Base-by-base conservation (phyloP, 306 rosid genomes). In the Medicago lupulina region DNA sequence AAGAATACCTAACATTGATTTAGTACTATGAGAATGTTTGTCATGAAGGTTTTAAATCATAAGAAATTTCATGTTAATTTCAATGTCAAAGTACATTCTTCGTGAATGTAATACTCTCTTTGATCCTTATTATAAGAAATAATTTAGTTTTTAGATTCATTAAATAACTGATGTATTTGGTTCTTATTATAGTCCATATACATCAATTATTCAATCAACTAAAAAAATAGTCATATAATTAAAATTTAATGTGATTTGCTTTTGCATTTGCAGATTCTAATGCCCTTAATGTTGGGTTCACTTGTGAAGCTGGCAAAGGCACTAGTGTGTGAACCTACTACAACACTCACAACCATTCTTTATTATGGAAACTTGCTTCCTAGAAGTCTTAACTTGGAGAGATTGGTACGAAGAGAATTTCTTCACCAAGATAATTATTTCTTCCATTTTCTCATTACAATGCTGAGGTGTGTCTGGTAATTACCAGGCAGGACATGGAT, bases 391-490 rank as follows among this genome's bases (percentile, higher is more conserved):
- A 57, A 82, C 85, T 73, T 89, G 9, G 89, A 81, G 11, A 77
- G 88, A 51, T 58, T 87, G 11, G 93, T 88, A 7, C 62, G 85
- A 40, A 78, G 65, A 1, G 97, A 88, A 12, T 83, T 80, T 25
- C 87, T 85, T 58, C 79, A 79, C 16, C 87, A 15, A 23, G 82
- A 86, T 9, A 87, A 89, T 78, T 74, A 75, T 47, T 74, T 92
- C 75, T 92, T 89, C 84, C 86, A 79, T 75, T 81, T 88, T 73
- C 87, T 89, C 46, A 31, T 86, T 80, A 25, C 41, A 62, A 11
- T 92, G 71, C 55, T 89, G 44, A 79, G 87, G 76, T 89, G 88
- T 28, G 79, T 92, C 40, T 89, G 89, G 90, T 91, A 84, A 19
- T 15, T 74, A 46, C 16, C 3, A 61, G 13, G 44, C 3, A 61